A percentile compares a stretch with the other conserved stretches of the same genome.
Conservation (phyloP, 345 rosid species). For the Citrus unshiu region DNA sequence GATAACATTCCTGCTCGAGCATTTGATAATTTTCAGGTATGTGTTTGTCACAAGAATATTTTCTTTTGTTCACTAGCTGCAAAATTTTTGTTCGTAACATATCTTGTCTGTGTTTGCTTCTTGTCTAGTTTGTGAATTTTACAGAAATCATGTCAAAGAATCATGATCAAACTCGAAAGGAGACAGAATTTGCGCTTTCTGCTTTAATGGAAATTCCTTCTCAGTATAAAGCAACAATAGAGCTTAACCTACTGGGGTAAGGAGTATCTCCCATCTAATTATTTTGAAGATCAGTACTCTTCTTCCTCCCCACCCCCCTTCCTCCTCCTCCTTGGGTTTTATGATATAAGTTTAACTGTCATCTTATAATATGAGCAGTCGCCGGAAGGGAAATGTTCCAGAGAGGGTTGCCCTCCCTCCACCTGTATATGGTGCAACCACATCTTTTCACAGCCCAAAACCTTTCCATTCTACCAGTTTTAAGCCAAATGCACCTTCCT, state of each 20-base stretch:
- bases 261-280: neutral
- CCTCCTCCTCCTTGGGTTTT: neutral
- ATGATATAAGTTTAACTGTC: constrained; percentile 9
- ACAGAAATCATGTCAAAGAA: constrained; percentile 88
- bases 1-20: constrained; percentile 95
- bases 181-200: constrained; percentile 85
- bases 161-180: constrained; percentile 53
- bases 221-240: constrained; percentile 90
- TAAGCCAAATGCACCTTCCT: constrained; percentile 57
- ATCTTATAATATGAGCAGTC: constrained; percentile 34
- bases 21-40: constrained; percentile 95
- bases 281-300: neutral
- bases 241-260: constrained; percentile 83
- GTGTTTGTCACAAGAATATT: neutral
- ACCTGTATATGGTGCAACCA: constrained; percentile 45
- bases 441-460: constrained; percentile 34
- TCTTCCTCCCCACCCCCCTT: neutral
- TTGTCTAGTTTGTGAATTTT: constrained; percentile 83
- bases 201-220: constrained; percentile 96
- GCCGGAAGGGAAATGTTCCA: constrained; percentile 41
- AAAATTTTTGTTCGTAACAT: neutral
- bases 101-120: constrained; percentile 1
- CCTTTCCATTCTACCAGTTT: constrained; percentile 38
- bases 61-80: neutral
- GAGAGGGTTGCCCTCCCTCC: constrained; percentile 78